phyloP scores from a whole-genome alignment of 2,329 filamentous ascomycete species.

The Beauveria sp. region DNA sequence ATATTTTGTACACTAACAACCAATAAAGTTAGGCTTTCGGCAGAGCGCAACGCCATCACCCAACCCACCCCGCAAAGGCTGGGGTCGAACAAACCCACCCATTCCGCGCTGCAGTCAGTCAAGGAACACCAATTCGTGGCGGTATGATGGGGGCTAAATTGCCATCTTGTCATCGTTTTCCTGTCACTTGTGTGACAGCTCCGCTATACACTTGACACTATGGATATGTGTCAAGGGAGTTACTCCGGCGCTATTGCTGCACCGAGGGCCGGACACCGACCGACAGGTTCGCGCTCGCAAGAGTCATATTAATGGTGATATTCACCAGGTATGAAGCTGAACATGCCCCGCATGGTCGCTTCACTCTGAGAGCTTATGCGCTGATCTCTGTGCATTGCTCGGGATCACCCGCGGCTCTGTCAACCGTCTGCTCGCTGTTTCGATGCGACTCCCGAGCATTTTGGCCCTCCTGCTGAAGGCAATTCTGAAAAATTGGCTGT shows the following conservation, averaged over 20 bases:
- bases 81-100: background rate
- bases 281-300: background rate
- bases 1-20: background rate
- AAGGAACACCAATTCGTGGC: background rate
- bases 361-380: too few relatives aligned
- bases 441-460: too few relatives aligned
- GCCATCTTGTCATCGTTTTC: background rate
- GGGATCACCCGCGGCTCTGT: too few relatives aligned
- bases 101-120: background rate
- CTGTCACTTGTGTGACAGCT: background rate
- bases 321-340: background rate
- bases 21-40: background rate
- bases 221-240: background rate
- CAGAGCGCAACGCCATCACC: background rate
- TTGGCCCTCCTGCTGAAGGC: too few relatives aligned
- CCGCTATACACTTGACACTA: background rate
- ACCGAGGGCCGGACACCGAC: background rate
- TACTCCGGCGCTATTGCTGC: conserved; percentile 5
- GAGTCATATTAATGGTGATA: too few relatives aligned
- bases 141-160: background rate
- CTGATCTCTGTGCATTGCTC: too few relatives aligned
- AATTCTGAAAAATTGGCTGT: too few relatives aligned
- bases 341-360: background rate
- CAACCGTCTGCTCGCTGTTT: too few relatives aligned
- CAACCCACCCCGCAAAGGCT: conserved; percentile 12